Evolutionary conservation across 352 stramenopile genomes (phyloP).

Genomic region (Blastocystis sp.): DNA sequence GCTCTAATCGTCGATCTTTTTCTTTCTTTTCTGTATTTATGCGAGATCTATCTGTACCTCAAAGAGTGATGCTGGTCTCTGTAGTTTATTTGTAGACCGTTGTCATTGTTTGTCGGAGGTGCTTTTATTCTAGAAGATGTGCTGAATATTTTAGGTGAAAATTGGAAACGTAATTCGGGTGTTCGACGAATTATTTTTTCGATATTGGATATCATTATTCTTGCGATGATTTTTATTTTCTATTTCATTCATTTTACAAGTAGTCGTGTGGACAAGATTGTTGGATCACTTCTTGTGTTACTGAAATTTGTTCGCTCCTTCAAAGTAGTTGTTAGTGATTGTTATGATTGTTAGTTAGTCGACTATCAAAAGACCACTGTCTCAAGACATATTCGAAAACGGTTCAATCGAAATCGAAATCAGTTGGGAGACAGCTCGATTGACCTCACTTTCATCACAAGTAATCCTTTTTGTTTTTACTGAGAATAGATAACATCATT

Average conservation of each 20-base stretch:
- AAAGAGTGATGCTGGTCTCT: neutral
- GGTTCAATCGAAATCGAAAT: conserved; percentile 57
- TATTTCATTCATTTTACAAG: neutral
- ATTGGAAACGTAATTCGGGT: neutral
- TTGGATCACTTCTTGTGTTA: neutral
- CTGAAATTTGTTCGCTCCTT: conserved; percentile 19
- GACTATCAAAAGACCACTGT: conserved; percentile 14
- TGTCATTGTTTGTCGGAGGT: neutral
- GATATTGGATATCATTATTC: neutral
- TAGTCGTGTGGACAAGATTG: neutral
- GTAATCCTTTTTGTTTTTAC: neutral
- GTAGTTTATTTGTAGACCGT: neutral
- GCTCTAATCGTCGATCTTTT: neutral
- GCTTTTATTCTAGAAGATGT: neutral
- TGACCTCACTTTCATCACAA: conserved; percentile 10
- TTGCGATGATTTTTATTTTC: neutral
- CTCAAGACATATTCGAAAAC: neutral
- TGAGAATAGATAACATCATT: conserved; percentile 16
- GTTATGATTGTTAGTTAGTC: neutral
- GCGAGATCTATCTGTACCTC: neutral
- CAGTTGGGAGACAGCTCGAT: conserved; percentile 7
- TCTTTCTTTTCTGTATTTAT: neutral
- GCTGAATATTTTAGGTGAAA: neutral
- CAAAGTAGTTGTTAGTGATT: neutral
- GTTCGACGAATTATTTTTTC: neutral